phyloP scores from a whole-genome alignment of 2,329 filamentous ascomycete species.

The Talaromyces funiculosus region DNA sequence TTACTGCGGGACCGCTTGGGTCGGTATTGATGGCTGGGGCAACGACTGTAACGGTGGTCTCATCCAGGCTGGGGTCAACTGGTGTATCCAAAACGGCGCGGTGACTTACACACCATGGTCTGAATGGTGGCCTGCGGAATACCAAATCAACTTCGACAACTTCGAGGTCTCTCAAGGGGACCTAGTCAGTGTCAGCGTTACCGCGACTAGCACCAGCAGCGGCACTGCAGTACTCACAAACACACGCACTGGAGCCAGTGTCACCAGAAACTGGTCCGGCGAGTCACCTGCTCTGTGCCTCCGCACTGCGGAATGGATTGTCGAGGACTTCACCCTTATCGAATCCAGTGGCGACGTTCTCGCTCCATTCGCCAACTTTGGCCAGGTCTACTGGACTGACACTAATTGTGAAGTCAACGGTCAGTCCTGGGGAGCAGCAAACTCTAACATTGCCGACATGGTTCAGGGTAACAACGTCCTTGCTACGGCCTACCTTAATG shows the following conservation, averaged over 20 bases:
- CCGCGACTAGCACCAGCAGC: conserved; percentile 9
- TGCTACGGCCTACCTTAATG: conserved; percentile 7
- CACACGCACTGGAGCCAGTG: not conserved
- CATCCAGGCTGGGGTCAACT: conserved; percentile 9
- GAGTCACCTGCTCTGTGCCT: conserved; percentile 7
- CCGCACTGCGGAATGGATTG: conserved; percentile 11
- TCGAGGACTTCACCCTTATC: conserved; percentile 8
- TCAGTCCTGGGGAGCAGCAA: conserved; percentile 3
- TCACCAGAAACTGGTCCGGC: conserved; percentile 3
- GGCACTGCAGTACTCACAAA: conserved; percentile 8
- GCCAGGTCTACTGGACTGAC: conserved; percentile 5
- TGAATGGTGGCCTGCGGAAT: conserved; percentile 10
- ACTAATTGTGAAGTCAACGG: not conserved
- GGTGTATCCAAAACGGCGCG: conserved; percentile 9
- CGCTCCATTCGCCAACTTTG: conserved; percentile 7
- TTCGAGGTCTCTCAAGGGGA: conserved; percentile 10
- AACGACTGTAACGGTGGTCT: conserved; percentile 11
- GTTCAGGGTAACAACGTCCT: conserved; percentile 8
- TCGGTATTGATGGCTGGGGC: conserved; percentile 9
- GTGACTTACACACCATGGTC: conserved; percentile 8
- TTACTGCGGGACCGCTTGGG: conserved; percentile 11
- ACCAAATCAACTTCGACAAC: conserved; percentile 4
- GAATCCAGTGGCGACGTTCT: not conserved
- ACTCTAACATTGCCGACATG: conserved; percentile 10
- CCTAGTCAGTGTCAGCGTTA: conserved; percentile 6